Evolutionary conservation across 192 early-diverging fungal species (phyloP), one percentile per base, ranked within the genome.

Genomic region (Gigaspora rosea): DNA sequence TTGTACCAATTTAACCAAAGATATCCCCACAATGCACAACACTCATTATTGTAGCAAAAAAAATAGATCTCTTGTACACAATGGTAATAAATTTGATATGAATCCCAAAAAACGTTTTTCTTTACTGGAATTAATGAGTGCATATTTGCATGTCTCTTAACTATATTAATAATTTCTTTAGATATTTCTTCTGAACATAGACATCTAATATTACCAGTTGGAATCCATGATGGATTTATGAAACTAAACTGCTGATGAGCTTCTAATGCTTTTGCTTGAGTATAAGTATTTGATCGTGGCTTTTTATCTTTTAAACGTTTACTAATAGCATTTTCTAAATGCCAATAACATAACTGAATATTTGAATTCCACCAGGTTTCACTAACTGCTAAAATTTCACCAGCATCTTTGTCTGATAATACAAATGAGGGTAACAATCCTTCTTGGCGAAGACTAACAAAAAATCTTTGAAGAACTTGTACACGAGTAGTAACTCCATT

Each of bases 121-220:
- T 9, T 11, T 50, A 71, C 11, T 59, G 9, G 57, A 2, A 71
- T 54, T 18, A 71, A 8, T 51, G 49, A 22, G 4, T 71, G 69
- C 22, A 71, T 27, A n/a, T 13, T 73, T n/a, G 71, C 71, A 73
- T 73, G n/a, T 46, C 32, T 41, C 58, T 73, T 73, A 27, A 73
- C 0, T 22, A 73, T 73, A 46, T n/a, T 73, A 46, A 57, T 10
- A 59, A 73, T 12, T 61, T 73, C 41, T 22, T 59, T 73, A 4
- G 35, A n/a, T 36, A 46, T 73, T 7, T 73, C 57, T 10, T 73
- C 18, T 59, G 51, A 4, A 22, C 15, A 73, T 46, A 59, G 2
- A 22, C 35, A 36, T 46, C 36, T 35, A 50, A 11, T 47, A 33
- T 41, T 2, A 16, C 12, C 52, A 71, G 16, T 35, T 59, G 57